A percentile compares a stretch with the other conserved stretches of the same genome.
Evolutionary conservation across 2,329 filamentous ascomycete genomes (phyloP).

Genomic region (Xylaria sp.): DNA sequence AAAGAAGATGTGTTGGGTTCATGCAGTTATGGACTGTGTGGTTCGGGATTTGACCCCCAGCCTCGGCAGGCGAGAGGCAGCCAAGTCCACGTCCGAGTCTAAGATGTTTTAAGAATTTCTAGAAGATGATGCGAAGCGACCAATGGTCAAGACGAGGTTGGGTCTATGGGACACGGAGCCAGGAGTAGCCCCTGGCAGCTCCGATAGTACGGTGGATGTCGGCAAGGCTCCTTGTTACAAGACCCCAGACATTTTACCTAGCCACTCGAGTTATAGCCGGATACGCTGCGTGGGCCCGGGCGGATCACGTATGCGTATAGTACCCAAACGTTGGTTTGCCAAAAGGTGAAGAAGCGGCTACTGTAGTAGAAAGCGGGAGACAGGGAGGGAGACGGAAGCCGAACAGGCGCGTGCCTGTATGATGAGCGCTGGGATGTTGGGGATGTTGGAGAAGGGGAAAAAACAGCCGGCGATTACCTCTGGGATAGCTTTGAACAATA

Average conservation of each 20-base stretch:
- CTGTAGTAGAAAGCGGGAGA: slow-evolving; percentile 13
- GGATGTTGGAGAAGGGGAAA: slow-evolving; percentile 1
- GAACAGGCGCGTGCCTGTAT: slow-evolving; percentile 26
- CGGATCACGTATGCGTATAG: not conserved
- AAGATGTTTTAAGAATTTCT: slow-evolving; percentile 21
- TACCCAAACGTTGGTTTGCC: slow-evolving; percentile 1
- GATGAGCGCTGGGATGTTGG: slow-evolving; percentile 36
- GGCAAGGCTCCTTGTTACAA: slow-evolving; percentile 34
- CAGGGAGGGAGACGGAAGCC: slow-evolving; percentile 11
- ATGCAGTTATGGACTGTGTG: slow-evolving; percentile 25
- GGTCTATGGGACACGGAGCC: not conserved
- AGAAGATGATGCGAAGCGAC: slow-evolving; percentile 26
- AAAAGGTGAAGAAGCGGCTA: not conserved
- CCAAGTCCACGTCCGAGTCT: slow-evolving; percentile 20
- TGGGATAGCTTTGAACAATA: not conserved
- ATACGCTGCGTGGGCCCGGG: slow-evolving; percentile 16
- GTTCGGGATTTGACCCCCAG: slow-evolving; percentile 4
- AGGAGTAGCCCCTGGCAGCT: not conserved
- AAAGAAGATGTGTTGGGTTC: slow-evolving; percentile 32
- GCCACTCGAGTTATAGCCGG: slow-evolving; percentile 17
- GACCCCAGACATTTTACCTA: slow-evolving; percentile 26
- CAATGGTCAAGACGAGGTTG: slow-evolving; percentile 10
- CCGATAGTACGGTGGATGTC: slow-evolving; percentile 22
- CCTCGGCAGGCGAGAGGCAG: slow-evolving; percentile 21
- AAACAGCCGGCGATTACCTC: slow-evolving; percentile 29